These are phyloP conservation scores for Verticillium dahliae DNA, from an alignment of 2,329 filamentous ascomycete genomes.

Conservation along the genomic window DNA sequence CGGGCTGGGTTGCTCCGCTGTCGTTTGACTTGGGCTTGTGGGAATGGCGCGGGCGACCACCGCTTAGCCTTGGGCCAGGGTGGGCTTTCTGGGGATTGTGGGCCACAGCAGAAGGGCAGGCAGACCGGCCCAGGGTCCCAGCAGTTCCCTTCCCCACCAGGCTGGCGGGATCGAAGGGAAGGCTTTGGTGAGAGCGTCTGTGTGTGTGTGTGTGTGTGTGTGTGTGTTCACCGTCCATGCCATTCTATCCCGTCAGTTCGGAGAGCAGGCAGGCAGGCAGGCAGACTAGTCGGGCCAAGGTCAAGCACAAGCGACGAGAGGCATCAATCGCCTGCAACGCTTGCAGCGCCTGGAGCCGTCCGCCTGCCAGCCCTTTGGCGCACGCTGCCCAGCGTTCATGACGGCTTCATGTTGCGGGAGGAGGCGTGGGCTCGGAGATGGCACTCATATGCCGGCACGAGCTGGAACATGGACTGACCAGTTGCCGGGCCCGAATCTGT, in stretches of 20 bases:
- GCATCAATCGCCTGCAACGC: background rate
- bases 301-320: background rate
- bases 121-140: background rate
- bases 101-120: background rate
- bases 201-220: too few species aligned
- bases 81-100: background rate
- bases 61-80: background rate
- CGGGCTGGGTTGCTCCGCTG: slow-evolving; percentile 10
- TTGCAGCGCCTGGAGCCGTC: background rate
- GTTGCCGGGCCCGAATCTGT: background rate
- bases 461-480: background rate
- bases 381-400: background rate
- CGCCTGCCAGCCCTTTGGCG: background rate
- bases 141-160: background rate
- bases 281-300: slow-evolving; percentile 3
- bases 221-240: background rate
- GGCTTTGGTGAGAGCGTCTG: background rate
- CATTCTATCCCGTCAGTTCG: background rate
- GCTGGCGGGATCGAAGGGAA: background rate
- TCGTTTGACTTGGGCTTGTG: slow-evolving; percentile 1
- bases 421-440: background rate
- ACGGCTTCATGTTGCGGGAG: background rate
- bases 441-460: background rate
- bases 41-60: background rate
- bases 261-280: background rate